Percentiles rank a stretch among this genome's conserved stretches.
Conservation (phyloP, 805 yeast genomes). For the Phaffomyces opuntiae region DNA sequence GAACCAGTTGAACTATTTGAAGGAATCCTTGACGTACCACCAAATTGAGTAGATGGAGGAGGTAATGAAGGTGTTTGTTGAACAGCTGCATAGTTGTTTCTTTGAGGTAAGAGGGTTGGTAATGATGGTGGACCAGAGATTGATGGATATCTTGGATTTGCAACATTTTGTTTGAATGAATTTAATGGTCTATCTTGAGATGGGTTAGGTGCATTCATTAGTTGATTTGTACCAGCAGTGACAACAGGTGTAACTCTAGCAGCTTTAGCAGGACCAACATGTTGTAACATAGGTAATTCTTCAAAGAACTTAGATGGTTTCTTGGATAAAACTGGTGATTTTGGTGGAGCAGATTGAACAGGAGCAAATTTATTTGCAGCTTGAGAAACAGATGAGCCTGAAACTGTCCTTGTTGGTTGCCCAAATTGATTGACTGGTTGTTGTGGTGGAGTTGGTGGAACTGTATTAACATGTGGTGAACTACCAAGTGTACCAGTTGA, state of each 20-base stretch:
- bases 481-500: not conserved
- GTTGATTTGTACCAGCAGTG: not conserved
- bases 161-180: not conserved
- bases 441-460: not conserved
- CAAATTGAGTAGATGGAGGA: no score
- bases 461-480: not conserved
- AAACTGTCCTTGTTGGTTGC: not conserved
- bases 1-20: not conserved
- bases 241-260: slow-evolving; percentile 8
- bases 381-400: no score
- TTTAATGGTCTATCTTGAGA: not conserved
- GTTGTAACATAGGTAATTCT: slow-evolving; percentile 42
- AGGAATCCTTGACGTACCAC: no score
- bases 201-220: not conserved
- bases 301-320: slow-evolving; percentile 42
- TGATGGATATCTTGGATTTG: not conserved
- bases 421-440: not conserved
- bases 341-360: not conserved
- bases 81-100: not conserved
- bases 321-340: slow-evolving; percentile 23
- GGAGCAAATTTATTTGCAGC: no score
- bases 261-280: slow-evolving; percentile 14
- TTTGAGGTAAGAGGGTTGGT: not conserved
- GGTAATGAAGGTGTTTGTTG: not conserved
- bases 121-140: not conserved